phyloP scores from a whole-genome alignment of 225 moss, liverwort and hornwort genomes.

The Bryum argenteum region DNA sequence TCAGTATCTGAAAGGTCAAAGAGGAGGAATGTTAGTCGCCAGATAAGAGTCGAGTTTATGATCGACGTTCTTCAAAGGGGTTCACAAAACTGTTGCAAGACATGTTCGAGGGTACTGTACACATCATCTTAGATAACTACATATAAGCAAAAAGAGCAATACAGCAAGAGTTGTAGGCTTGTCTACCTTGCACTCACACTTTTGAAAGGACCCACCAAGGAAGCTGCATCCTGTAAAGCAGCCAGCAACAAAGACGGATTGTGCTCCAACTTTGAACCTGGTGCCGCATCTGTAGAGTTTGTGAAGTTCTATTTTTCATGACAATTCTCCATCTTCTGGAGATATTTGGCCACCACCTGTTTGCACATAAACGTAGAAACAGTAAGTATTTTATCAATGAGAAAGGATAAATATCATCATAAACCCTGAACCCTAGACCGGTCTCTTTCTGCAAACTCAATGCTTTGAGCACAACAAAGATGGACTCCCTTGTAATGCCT shows the following conservation, averaged over 20 bases:
- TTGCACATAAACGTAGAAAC: conserved; percentile 29
- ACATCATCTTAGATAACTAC: too few species aligned
- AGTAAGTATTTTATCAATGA: too few species aligned
- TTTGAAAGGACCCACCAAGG: conserved; percentile 60
- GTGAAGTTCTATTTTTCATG: conserved; percentile 26
- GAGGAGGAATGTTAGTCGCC: too few species aligned
- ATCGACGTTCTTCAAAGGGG: not conserved
- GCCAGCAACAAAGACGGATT: conserved; percentile 57
- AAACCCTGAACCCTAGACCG: too few species aligned
- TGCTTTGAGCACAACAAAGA: too few species aligned
- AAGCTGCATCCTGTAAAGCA: conserved; percentile 62
- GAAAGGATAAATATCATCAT: too few species aligned
- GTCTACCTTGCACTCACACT: not conserved
- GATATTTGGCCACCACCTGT: conserved; percentile 67
- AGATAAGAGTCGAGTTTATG: not conserved
- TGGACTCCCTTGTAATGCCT: too few species aligned
- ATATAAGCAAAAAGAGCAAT: too few species aligned
- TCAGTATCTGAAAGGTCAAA: too few species aligned
- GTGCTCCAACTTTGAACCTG: conserved; percentile 45
- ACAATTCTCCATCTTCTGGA: conserved; percentile 48
- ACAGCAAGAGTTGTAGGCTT: too few species aligned
- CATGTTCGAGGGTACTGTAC: too few species aligned
- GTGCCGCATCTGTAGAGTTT: not conserved
- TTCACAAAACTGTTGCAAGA: too few species aligned
- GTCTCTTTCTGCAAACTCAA: conserved; percentile 1